Evolutionary conservation across 2,329 filamentous ascomycete species (phyloP).

Genomic region (Phyllosticta citriasiana): DNA sequence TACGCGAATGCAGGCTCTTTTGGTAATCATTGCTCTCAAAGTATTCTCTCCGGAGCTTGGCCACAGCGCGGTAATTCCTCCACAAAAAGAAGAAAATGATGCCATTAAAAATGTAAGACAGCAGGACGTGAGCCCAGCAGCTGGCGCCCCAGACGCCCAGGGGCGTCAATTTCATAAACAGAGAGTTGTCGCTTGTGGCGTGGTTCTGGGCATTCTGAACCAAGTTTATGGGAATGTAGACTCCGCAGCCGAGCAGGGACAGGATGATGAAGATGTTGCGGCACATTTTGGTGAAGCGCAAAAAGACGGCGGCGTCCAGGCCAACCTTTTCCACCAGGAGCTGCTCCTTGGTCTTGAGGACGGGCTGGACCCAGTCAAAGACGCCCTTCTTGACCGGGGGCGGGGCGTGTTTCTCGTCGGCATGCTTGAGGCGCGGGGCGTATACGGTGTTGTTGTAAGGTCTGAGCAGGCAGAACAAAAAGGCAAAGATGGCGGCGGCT

Average conservation of each 20-base stretch:
- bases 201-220: constrained; percentile 22
- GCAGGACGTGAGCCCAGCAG: constrained; percentile 50
- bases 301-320: constrained; percentile 82
- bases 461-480: constrained; percentile 79
- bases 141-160: constrained; percentile 38
- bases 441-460: constrained; percentile 90
- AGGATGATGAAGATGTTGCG: constrained; percentile 77
- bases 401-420: constrained; percentile 80
- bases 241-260: constrained; percentile 59
- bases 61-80: constrained; percentile 75
- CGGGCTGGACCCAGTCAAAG: constrained; percentile 74
- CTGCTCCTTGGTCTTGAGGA: constrained; percentile 68
- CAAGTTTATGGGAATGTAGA: constrained; percentile 79
- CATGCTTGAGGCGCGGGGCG: constrained; percentile 85
- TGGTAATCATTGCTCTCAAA: constrained; percentile 85
- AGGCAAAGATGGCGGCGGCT: constrained; percentile 60
- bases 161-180: constrained; percentile 49
- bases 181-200: constrained; percentile 22
- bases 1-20: constrained; percentile 67
- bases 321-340: constrained; percentile 74
- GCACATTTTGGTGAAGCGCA: constrained; percentile 83
- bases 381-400: constrained; percentile 78
- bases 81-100: constrained; percentile 73
- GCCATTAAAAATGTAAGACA: constrained; percentile 59
- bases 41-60: constrained; percentile 62